Conservation (phyloP, 1,284 basidiomycete species). For the Rhodotorula sp. region DNA sequence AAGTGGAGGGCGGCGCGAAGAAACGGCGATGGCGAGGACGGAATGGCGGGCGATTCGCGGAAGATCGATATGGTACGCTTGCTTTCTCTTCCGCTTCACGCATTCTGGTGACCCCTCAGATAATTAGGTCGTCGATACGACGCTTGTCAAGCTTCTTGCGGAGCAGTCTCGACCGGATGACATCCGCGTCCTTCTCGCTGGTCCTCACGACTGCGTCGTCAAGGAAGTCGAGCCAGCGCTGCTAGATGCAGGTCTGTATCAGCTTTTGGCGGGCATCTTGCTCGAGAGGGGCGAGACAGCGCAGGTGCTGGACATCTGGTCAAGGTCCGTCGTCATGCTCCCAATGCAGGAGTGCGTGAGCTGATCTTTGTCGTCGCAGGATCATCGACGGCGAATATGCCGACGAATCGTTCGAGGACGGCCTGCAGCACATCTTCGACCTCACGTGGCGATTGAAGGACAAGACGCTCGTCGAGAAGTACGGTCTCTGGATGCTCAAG, state of each 20-base stretch:
- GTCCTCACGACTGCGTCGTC: constrained; percentile 56
- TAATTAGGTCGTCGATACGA: constrained; percentile 74
- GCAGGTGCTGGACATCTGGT: constrained; percentile 66
- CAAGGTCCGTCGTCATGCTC: constrained; percentile 59
- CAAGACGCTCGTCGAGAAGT: constrained; percentile 63
- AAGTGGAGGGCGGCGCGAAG: constrained; percentile 54
- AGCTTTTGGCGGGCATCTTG: constrained; percentile 65
- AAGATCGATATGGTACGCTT: constrained; percentile 51
- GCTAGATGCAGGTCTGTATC: constrained; percentile 60
- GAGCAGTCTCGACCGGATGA: constrained; percentile 63
- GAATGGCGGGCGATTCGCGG: constrained; percentile 21
- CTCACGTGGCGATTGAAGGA: constrained; percentile 64
- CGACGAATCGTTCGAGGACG: constrained; percentile 66
- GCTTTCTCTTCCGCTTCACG: background rate
- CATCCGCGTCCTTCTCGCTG: constrained; percentile 62
- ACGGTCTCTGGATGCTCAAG: constrained; percentile 76
- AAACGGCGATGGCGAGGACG: constrained; percentile 6
- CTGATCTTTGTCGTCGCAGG: constrained; percentile 52
- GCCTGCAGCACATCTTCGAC: constrained; percentile 65
- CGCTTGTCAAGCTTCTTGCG: constrained; percentile 70
- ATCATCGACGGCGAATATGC: constrained; percentile 66
- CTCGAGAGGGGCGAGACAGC: constrained; percentile 59
- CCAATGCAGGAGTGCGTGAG: too few species aligned
- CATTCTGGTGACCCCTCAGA: background rate
- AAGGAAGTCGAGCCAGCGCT: constrained; percentile 49